Evolutionary conservation across 2,329 filamentous ascomycete genomes (phyloP).

Genomic region (Emergomyces orientalis): DNA sequence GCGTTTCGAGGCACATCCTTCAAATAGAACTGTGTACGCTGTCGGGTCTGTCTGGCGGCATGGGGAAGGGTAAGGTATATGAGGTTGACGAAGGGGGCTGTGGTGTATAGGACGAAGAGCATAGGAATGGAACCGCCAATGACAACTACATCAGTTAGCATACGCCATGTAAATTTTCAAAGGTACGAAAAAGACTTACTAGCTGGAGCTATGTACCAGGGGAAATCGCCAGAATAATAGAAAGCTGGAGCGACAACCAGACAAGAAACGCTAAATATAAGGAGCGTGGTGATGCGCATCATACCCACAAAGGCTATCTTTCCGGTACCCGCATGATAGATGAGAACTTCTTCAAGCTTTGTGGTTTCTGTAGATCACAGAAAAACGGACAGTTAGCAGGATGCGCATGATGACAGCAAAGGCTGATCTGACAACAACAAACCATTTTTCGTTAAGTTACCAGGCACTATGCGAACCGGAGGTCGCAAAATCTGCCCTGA

Average conservation of each 20-base stretch:
- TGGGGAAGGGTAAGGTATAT: conserved; percentile 60
- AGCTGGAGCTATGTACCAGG: conserved; percentile 35
- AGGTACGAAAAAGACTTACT: conserved; percentile 23
- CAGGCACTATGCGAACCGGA: conserved; percentile 14
- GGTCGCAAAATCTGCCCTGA: conserved; percentile 16
- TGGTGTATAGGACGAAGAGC: conserved; percentile 53
- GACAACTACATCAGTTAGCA: conserved; percentile 38
- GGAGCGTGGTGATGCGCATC: conserved; percentile 61
- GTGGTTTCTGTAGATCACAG: conserved; percentile 21
- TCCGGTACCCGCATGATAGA: conserved; percentile 66
- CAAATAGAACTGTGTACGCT: conserved; percentile 35
- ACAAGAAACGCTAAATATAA: conserved; percentile 58
- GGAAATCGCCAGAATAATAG: conserved; percentile 31
- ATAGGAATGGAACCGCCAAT: conserved; percentile 56
- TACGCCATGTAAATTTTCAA: background rate
- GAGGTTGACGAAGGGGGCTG: conserved; percentile 62
- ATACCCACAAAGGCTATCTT: conserved; percentile 59
- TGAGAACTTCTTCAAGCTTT: conserved; percentile 44
- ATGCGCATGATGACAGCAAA: background rate
- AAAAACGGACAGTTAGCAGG: conserved; percentile 11
- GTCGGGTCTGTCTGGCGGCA: conserved; percentile 53
- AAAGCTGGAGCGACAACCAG: conserved; percentile 55
- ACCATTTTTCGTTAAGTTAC: conserved; percentile 9
- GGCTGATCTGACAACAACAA: background rate
- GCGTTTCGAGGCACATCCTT: conserved; percentile 37